Evolutionary conservation across 306 rosid genomes (phyloP), one percentile per base, ranked within the genome.

Genomic region (Crotalaria pallida): DNA sequence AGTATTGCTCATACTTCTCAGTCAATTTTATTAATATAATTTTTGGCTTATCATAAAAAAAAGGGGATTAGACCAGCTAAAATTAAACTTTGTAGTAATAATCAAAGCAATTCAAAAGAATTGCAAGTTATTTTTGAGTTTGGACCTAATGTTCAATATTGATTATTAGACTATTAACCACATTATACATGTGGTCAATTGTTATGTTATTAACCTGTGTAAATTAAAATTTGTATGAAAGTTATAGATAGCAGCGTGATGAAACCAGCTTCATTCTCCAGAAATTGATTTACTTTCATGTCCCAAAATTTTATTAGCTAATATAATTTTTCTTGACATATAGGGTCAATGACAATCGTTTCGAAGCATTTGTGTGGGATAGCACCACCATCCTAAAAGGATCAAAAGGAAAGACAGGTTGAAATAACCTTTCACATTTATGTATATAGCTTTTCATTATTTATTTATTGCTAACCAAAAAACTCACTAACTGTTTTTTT

Each of bases 361-460:
- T 17, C 5, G 83, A 77, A 53, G 88, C 83, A 10, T 84, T 65
- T 81, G 24, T 57, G 19, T 61, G 83, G 88, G 83, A 78, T 61
- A 72, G 43, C 36, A 65, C 72, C 0, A 23, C 31, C 7, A 31
- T 31, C 5, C 4, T n/a, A n/a, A n/a, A n/a, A n/a, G n/a, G n/a
- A 50, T 15, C 50, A 47, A 43, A 52, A 41, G 66, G 26, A 41
- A 65, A 34, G 21, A 3, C 77, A 55, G 79, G 85, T 84, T 58
- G 11, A 51, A 51, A 52, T 11, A 49, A 2, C 2, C 21, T 29
- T 43, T 17, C 2, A 34, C 10, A 34, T 0, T 7, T 62, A 52
- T 27, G 8, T 4, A 12, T 27, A 7, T 9, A 7, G 7, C 0
- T 41, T 55, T 23, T 33, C 49, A 45, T 45, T 75, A 12, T 47